Conservation (phyloP, 176 grass and related monocot species). For the Avena atlantica region DNA sequence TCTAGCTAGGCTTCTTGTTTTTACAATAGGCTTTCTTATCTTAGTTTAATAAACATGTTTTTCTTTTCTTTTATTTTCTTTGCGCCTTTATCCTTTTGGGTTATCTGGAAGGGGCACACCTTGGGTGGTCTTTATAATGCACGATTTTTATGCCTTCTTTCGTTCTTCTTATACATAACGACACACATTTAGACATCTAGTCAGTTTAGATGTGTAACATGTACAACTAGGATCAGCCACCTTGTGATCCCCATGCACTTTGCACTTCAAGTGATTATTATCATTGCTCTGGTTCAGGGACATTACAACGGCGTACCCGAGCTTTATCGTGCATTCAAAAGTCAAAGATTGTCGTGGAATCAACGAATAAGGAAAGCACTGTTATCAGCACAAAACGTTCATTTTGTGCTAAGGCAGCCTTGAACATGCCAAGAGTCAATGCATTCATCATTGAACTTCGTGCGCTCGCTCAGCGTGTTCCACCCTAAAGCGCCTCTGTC, state of each 20-base stretch:
- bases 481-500: no score
- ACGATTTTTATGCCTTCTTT: no score
- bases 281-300: constrained; percentile 50
- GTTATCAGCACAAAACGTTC: background rate
- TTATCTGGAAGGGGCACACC: no score
- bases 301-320: constrained; percentile 67
- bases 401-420: background rate
- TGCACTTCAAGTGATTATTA: background rate
- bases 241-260: background rate
- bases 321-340: constrained; percentile 64
- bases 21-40: background rate
- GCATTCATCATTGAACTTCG: no score
- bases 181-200: no score
- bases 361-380: background rate
- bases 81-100: no score
- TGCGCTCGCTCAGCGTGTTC: no score
- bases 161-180: no score
- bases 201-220: background rate
- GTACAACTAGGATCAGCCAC: background rate
- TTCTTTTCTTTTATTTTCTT: no score
- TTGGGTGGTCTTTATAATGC: no score
- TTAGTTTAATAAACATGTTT: background rate
- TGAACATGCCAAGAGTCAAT: no score
- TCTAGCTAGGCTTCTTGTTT: background rate
- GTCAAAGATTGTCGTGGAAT: constrained; percentile 1